Evolutionary conservation across 2,329 filamentous ascomycete genomes (phyloP).

Genomic region (Colletotrichum agaves): DNA sequence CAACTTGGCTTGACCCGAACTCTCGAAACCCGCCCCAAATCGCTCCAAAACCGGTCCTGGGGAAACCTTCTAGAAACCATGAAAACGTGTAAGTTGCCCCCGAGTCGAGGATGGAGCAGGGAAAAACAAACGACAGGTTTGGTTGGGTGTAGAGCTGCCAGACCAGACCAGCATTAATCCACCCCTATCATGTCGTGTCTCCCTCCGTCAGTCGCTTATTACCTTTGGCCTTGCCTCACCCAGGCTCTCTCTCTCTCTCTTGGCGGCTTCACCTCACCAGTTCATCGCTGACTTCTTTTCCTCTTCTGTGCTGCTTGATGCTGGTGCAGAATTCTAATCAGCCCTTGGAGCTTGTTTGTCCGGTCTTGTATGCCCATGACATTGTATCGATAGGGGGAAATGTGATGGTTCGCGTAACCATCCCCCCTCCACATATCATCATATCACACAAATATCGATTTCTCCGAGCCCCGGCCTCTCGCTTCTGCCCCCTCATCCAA

Average conservation of each 20-base stretch:
- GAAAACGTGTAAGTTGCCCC: neutral
- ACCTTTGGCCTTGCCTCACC: slow-evolving; percentile 8
- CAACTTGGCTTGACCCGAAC: neutral
- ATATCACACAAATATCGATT: neutral
- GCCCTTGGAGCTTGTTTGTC: too few species aligned
- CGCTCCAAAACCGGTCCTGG: neutral
- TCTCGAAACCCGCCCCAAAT: neutral
- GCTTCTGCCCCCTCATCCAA: neutral
- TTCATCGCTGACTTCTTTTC: neutral
- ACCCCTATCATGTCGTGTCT: too few species aligned
- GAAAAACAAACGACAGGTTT: neutral
- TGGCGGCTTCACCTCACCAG: neutral
- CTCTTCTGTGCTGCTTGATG: too few species aligned
- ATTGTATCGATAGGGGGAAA: too few species aligned
- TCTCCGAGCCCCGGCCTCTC: neutral
- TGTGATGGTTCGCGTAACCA: neutral
- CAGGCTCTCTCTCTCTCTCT: neutral
- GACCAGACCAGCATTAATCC: neutral
- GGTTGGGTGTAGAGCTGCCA: neutral
- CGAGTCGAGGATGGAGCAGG: neutral
- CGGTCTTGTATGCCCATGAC: too few species aligned
- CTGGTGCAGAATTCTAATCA: too few species aligned
- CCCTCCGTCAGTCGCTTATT: neutral
- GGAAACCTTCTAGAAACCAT: neutral
- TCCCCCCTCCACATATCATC: neutral